Percentiles rank a stretch among this genome's conserved stretches.
phyloP scores from a whole-genome alignment of 2,329 filamentous ascomycete species.

The Calcarisporium arbuscula region DNA sequence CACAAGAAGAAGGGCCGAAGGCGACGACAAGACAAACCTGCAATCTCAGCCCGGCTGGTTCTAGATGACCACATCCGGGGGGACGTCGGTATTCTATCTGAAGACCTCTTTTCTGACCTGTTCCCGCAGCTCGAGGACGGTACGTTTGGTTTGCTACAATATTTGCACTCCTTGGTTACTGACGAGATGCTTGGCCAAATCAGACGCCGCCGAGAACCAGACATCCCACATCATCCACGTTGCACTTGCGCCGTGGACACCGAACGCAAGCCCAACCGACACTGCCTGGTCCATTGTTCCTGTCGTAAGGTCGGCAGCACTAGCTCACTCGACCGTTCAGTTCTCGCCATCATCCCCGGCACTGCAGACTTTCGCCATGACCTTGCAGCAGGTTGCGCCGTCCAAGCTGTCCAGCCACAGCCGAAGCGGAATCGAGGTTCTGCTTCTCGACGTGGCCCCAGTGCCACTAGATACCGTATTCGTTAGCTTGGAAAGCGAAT shows the following conservation, averaged over 20 bases:
- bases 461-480: constrained; percentile 79
- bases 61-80: constrained; percentile 81
- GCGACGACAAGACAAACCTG: constrained; percentile 61
- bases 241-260: constrained; percentile 68
- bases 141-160: constrained; percentile 29
- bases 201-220: constrained; percentile 27
- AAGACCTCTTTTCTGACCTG: constrained; percentile 77
- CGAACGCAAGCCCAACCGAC: constrained; percentile 50
- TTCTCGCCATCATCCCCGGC: constrained; percentile 66
- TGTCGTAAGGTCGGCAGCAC: constrained; percentile 55
- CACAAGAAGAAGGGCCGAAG: constrained; percentile 41
- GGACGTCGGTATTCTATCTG: constrained; percentile 78
- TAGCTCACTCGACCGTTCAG: constrained; percentile 72
- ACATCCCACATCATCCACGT: constrained; percentile 50
- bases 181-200: not conserved
- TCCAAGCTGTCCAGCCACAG: constrained; percentile 68
- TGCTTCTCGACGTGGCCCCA: constrained; percentile 73
- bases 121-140: constrained; percentile 57
- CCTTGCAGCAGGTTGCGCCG: constrained; percentile 65
- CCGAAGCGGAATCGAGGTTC: constrained; percentile 75
- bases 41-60: constrained; percentile 72
- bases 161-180: not conserved
- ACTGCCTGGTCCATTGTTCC: constrained; percentile 82
- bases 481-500: constrained; percentile 75
- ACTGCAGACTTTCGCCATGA: constrained; percentile 72